Base-by-base conservation (phyloP, 2,329 filamentous ascomycete genomes). In the Microsporum ferrugineum region DNA sequence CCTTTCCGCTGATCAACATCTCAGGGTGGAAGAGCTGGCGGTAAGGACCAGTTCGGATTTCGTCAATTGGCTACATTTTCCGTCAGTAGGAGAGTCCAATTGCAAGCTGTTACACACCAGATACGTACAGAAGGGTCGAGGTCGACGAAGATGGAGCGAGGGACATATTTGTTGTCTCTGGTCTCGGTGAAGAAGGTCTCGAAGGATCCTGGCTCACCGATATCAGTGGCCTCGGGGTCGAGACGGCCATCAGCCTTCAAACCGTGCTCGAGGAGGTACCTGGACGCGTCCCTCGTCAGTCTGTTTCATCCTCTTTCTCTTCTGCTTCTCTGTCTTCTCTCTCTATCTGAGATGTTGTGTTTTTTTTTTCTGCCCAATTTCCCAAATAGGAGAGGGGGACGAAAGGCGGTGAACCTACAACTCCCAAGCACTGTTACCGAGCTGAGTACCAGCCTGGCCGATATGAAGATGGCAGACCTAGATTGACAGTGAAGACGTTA, bases 101-200 rank as follows among this genome's bases (percentile, higher is more conserved):
- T 58, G 45, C 45, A 47, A 55, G 27, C 17, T 43, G 29, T 27
- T 10, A 61, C 14, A 49, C n/a, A 2, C 51, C 17, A 39, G 49
- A 43, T 31, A 68, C 78, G 61, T 75, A 83, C 80, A 65, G 82
- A 84, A 29, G 84, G 84, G 70, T 87, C 84, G 63, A 87, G 75
- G 70, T 87, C 84, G 65, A 85, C 81, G 69, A 86, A 86, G 75
- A 87, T 84, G 61, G 83, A 85, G 63, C 84, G 81, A 63, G 84
- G 84, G 23, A 87, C 84, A 70, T 86, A 85, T 82, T 87, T 87
- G 67, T 83, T 83, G 68, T 71, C 79, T 66, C 78, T 76, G 39
- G 84, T 85, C 73, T 86, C 83, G 61, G 80, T 84, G 77, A 86
- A 87, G 75, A 86, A 86, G 63, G 83, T 86, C 68, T 86, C 82